These are phyloP conservation scores for Trichoderma atrobrunneum DNA, from an alignment of 2,329 filamentous ascomycete species.

Conservation along the genomic window DNA sequence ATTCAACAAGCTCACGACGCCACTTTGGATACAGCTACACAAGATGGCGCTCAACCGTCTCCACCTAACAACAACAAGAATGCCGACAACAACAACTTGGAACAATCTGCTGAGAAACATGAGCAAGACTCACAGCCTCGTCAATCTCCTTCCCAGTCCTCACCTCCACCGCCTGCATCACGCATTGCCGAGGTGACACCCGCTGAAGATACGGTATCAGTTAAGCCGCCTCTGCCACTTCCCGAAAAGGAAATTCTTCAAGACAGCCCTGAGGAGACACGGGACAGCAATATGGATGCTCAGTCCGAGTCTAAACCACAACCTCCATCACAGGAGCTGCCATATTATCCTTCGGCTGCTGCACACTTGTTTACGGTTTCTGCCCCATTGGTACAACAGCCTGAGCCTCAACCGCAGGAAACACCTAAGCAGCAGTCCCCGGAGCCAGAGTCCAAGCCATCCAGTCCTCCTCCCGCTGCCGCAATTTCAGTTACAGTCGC, in stretches of 20 bases:
- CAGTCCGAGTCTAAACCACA: not conserved
- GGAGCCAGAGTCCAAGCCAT: not conserved
- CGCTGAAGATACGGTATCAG: not conserved
- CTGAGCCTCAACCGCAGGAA: not conserved
- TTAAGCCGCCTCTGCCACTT: slow-evolving; percentile 5
- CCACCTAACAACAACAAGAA: not conserved
- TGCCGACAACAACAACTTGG: not conserved
- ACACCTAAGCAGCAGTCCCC: not conserved
- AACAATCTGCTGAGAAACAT: not conserved
- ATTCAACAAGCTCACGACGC: slow-evolving; percentile 6
- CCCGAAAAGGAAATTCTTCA: slow-evolving; percentile 13
- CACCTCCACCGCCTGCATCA: not conserved
- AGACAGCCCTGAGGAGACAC: not conserved
- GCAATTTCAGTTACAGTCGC: not conserved
- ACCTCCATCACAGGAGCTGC: not conserved
- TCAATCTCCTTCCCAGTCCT: not conserved
- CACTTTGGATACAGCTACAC: not conserved
- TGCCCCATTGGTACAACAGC: not conserved
- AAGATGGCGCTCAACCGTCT: not conserved
- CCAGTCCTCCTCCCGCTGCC: not conserved
- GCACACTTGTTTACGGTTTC: not conserved
- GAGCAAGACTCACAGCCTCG: not conserved
- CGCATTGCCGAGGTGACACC: not conserved
- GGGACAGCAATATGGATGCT: not conserved
- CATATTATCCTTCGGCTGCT: slow-evolving; percentile 12